Evolutionary conservation across 768 basidiomycete species (phyloP), one percentile per base, ranked within the genome.

Genomic region (Strobilomyces echinocephalus): DNA sequence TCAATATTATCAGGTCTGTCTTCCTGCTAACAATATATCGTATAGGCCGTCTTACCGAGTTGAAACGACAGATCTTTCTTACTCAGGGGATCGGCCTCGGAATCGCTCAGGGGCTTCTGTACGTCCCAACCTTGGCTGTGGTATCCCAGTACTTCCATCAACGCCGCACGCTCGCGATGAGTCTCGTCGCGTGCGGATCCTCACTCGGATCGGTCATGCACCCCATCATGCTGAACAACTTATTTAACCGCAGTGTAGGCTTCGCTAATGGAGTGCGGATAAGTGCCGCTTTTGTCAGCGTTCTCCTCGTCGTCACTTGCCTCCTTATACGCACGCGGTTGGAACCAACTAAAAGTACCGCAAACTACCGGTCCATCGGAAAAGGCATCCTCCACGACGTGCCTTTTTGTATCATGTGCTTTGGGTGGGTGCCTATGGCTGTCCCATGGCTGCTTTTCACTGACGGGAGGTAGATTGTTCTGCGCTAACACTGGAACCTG

Each of bases 251-350:
- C 8, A 41, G 46, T 5, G 30, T 60, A n/a, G 60, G 53, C 72
- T 83, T 80, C 34, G 66, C 72, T n/a, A 71, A 73, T 31, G 78
- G 78, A 30, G 78, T 78, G n/a, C 74, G 75, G 16, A 74, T 72
- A 20, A 80, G 76, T 45, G 79, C 78, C 11, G 77, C 69, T 10
- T 56, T 81, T 26, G 64, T 72, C 35, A 69, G 69, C 12, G 65
- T 65, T 5, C 49, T 76, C 5, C 67, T 79, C 18, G 18, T 75
- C 11, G 53, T 65, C 8, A 66, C 72, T 8, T 63, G 65, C 34
- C 34, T 68, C 38, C 53, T 71, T 24, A 71, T 73, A 55, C 69
- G 70, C 30, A 73, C 79, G 33, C 69, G 77, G 24, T 67, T 79
- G 46, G 73, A 71, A 6, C 64, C 74, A 10, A 56, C 62, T 4